Conservation (phyloP, 2,329 filamentous ascomycete species). For the Hymenoscyphus linearis region DNA sequence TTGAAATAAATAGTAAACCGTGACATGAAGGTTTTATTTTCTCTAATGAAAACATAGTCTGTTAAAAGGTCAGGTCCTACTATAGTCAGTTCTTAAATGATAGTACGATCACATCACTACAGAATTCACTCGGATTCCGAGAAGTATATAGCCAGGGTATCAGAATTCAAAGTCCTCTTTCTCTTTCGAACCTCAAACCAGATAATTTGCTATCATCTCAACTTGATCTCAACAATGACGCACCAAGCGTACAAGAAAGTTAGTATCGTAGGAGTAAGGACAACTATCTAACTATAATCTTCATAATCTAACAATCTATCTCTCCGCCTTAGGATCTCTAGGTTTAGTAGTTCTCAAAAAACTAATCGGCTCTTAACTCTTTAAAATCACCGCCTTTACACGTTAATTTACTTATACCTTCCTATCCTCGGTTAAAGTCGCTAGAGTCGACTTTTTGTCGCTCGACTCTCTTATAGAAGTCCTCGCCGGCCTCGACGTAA, state of each 20-base stretch:
- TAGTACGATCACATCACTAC: background rate
- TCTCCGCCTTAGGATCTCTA: constrained; percentile 21
- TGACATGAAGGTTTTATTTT: background rate
- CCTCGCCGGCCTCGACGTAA: constrained; percentile 51
- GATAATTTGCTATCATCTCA: background rate
- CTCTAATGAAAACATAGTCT: background rate
- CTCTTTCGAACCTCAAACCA: background rate
- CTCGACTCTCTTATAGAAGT: constrained; percentile 38
- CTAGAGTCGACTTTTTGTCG: constrained; percentile 41
- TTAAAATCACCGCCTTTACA: constrained; percentile 46
- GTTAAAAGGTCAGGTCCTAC: background rate
- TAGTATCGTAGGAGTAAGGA: constrained; percentile 22
- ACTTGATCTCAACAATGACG: background rate
- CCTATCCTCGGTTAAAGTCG: constrained; percentile 35
- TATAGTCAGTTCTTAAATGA: too few relatives aligned
- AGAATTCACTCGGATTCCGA: background rate
- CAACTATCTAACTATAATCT: background rate
- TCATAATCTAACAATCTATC: background rate
- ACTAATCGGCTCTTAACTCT: constrained; percentile 21
- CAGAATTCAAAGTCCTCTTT: background rate
- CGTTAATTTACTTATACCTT: constrained; percentile 30
- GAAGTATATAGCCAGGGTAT: background rate
- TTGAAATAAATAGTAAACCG: too few relatives aligned
- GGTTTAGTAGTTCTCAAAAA: constrained; percentile 22
- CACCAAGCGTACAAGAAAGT: constrained; percentile 19